Base-by-base conservation (phyloP, 2,329 filamentous ascomycete genomes). In the Eutypa lata region DNA sequence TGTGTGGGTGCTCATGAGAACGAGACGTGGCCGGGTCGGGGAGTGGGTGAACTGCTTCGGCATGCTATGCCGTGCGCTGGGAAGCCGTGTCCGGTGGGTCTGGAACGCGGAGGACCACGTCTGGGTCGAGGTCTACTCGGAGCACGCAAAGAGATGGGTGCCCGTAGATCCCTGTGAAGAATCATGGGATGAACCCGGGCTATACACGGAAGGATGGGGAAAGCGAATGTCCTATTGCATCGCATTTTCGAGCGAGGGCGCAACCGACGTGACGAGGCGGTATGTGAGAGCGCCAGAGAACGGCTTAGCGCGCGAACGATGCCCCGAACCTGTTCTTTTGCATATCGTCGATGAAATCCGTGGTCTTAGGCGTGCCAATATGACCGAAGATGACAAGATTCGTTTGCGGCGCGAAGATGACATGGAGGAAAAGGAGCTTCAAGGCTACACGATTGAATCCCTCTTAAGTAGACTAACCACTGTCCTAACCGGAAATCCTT, bases 41-140 rank as follows among this genome's bases (percentile, higher is more conserved):
- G 94, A 99, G 75, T 97, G 94, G 91, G 91, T 91, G 60, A 97
- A 97, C 74, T 97, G 92, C 79, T 99, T 99, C 75, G 93, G 88
- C 74, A 97, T 97, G 94, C 81, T 99, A 49, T 97, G 93, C 77
- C 85, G 93, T 55, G 94, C 94, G 4, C 85, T 97, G 14, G 93
- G 93, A 48, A 90, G 89, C 55, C 84, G 93, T 56, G 91, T 97
- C 22, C 85, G 94, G 65, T 99, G 94, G 94, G 89, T 99, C 11
- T 99, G 94, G 94, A 97, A 97, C 63, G 88, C 89, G 28, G 94
- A 97, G 71, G 94, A 97, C 69, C 90, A 97, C 66, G 90, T 97
- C 24, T 99, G 94, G 94, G 96, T 92, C 1, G 94, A 97, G 65
- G 88, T 97, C 14, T 99, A 96, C 74, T 97, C 92, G 2, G 90